Percentiles rank a stretch among this genome's conserved stretches.
Evolutionary conservation across 164 flowering plant genomes (phyloP).

Genomic region (Liquidambar formosana): DNA sequence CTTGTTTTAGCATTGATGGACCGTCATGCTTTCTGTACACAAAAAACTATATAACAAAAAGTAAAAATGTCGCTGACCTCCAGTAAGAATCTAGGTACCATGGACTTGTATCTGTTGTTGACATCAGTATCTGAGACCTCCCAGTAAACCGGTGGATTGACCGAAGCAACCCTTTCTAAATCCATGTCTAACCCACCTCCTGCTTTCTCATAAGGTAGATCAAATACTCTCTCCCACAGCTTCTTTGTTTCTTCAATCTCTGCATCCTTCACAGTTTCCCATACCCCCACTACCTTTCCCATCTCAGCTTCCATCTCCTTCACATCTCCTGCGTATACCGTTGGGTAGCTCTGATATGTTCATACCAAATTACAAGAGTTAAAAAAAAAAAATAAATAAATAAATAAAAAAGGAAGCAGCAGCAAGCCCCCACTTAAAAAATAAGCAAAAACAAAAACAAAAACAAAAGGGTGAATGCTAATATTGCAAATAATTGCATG

Average conservation of each 20-base stretch:
- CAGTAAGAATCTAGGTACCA: constrained; percentile 75
- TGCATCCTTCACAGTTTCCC: constrained; percentile 47
- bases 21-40: too few relatives aligned
- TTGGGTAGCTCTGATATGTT: constrained; percentile 73
- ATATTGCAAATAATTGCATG: too few relatives aligned
- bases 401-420: background rate
- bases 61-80: constrained; percentile 51
- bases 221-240: constrained; percentile 71
- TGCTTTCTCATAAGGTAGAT: constrained; percentile 89
- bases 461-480: background rate
- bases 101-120: constrained; percentile 64
- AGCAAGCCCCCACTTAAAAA: too few relatives aligned
- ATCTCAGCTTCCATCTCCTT: constrained; percentile 52
- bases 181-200: constrained; percentile 46
- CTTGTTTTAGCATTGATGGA: too few relatives aligned
- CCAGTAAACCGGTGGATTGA: constrained; percentile 54
- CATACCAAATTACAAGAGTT: constrained; percentile 8
- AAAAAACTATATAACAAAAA: too few relatives aligned
- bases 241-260: constrained; percentile 52
- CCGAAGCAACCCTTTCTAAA: constrained; percentile 16
- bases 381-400: background rate
- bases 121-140: constrained; percentile 62
- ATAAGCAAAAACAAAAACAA: background rate
- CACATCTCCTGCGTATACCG: constrained; percentile 63
- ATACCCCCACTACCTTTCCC: constrained; percentile 41